Conservation (phyloP, 768 basidiomycete genomes). For the Zangia roseola region DNA sequence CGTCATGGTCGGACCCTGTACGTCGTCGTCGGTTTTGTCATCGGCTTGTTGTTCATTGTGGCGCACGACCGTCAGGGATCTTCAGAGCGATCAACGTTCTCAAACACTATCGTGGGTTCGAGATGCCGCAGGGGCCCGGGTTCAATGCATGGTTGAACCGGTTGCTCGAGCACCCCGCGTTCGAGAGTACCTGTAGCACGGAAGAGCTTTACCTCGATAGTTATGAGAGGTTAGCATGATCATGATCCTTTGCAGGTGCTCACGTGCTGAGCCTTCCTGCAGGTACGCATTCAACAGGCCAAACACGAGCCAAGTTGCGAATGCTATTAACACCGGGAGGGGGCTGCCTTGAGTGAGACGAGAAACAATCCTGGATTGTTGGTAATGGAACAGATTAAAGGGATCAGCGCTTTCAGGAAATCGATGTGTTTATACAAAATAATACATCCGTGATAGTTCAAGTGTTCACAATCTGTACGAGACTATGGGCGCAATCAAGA, state of each 20-base stretch:
- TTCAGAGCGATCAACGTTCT: constrained; percentile 64
- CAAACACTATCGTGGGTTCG: constrained; percentile 66
- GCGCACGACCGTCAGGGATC: too few species aligned
- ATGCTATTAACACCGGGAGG: constrained; percentile 68
- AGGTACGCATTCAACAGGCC: constrained; percentile 79
- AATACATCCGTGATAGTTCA: too few species aligned
- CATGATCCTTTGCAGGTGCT: background rate
- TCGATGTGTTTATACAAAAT: too few species aligned
- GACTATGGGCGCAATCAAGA: too few species aligned
- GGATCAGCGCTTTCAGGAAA: too few species aligned
- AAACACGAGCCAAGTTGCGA: constrained; percentile 74
- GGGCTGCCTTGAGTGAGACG: constrained; percentile 51
- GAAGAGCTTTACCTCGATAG: constrained; percentile 67
- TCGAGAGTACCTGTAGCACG: constrained; percentile 67
- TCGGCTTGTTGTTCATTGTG: too few species aligned
- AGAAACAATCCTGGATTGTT: background rate
- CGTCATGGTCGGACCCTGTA: constrained; percentile 71
- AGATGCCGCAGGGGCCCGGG: constrained; percentile 46
- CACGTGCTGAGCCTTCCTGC: background rate
- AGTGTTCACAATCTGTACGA: too few species aligned
- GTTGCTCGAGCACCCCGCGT: constrained; percentile 58
- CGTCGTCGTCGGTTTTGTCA: constrained; percentile 17
- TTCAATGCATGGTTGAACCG: constrained; percentile 54
- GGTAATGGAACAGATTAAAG: too few species aligned
- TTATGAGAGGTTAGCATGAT: constrained; percentile 56